phyloP scores from a whole-genome alignment of 768 basidiomycete species.

The Suillus sp. region DNA sequence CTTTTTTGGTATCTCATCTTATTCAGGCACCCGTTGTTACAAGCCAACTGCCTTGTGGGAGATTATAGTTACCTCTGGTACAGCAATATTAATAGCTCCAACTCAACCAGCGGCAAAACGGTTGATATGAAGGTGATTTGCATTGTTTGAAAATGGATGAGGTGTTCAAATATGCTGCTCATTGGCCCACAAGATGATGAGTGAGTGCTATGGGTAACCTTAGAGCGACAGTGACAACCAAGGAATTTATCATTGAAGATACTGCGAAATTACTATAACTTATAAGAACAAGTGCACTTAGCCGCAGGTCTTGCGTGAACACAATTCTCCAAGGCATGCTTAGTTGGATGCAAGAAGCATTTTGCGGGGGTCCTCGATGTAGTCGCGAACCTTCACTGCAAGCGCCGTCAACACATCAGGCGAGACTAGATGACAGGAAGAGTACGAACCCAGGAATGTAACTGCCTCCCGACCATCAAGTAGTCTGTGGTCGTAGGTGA shows the following conservation, averaged over 20 bases:
- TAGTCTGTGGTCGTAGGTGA: slow-evolving; percentile 95
- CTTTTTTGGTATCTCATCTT: not conserved
- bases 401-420: slow-evolving; percentile 11
- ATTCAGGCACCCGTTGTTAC: not conserved
- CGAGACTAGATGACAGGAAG: not conserved
- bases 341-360: slow-evolving; percentile 62
- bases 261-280: slow-evolving; percentile 1
- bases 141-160: not conserved
- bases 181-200: not conserved
- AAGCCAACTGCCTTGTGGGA: not conserved
- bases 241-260: not conserved
- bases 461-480: slow-evolving; percentile 96
- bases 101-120: not conserved
- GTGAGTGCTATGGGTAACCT: not conserved
- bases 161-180: not conserved
- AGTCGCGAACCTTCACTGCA: slow-evolving; percentile 87
- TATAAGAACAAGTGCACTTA: not conserved
- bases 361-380: slow-evolving; percentile 92
- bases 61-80: not conserved
- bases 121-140: not conserved
- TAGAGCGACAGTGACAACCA: not conserved
- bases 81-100: not conserved
- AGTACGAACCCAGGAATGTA: slow-evolving; percentile 88
- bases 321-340: not conserved
- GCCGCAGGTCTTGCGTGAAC: not conserved